Base-by-base conservation (phyloP, 495 filamentous ascomycete genomes). In the Annulohypoxylon nitens region DNA sequence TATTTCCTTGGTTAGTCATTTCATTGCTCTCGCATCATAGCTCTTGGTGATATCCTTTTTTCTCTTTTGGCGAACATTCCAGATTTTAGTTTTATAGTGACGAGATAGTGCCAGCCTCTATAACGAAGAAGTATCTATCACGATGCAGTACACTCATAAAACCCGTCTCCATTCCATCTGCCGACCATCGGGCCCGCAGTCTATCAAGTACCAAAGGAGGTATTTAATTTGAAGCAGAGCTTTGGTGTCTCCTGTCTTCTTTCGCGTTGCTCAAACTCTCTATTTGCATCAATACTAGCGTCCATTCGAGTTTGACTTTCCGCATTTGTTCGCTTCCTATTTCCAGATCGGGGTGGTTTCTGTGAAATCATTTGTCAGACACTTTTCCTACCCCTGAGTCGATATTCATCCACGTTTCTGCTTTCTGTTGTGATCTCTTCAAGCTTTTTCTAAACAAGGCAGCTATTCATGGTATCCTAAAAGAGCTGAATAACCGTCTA, bases 301-400 rank as follows among this genome's bases (percentile, higher is more conserved):
- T 36, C 47, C 48, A 55, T 61, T 67, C 65, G 36, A 67, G 45
- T 41, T 63, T 58, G 64, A 73, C 37, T 74, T 66, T 67, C 77
- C 73, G 65, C 41, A 71, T 77, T 69, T 62, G 61, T 73, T 79
- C 77, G 77, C 77, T 76, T 79, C 72, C 67, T 53, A 74, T 76
- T 79, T 72, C 77, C 77, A 54, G 30, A 75, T 77, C 65, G 54
- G 75, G 77, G 61, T 53, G 20, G 59, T 58, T 67, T 34, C 58
- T 39, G 59, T 61, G 45, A 67, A 75, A 70, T 75, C 70, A 64
- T 70, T 76, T 71, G 67, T 67, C 60, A 69, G 58, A 64, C 67
- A 57, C 48, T 53, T 66, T 7, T 14, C 69, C 26, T 54, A 58
- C 67, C 51, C 71, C 61, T 70, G 30, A 61, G 33, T 36, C 51